Percentiles rank a stretch among this genome's conserved stretches.
These are phyloP conservation scores for Gentiana dahurica DNA, from an alignment of 257 asterid species.

Conservation along the genomic window DNA sequence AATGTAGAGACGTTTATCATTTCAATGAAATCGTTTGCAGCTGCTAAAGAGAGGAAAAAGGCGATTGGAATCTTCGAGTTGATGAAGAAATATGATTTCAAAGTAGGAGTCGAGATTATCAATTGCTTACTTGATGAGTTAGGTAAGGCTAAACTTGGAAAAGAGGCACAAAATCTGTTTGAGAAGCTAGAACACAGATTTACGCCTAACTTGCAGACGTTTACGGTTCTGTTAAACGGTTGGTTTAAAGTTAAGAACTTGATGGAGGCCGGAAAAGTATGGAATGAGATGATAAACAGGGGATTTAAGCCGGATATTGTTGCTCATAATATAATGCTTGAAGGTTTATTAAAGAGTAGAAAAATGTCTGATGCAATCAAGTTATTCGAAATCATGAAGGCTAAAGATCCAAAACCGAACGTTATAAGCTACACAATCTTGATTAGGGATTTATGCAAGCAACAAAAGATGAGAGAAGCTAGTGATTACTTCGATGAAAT, in stretches of 20 bases:
- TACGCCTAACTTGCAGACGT: conserved; percentile 53
- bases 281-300: conserved; percentile 80
- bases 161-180: conserved; percentile 68
- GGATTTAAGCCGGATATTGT: conserved; percentile 71
- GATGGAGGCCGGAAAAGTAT: conserved; percentile 70
- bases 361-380: conserved; percentile 56
- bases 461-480: conserved; percentile 49
- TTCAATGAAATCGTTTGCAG: conserved; percentile 60
- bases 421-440: conserved; percentile 62
- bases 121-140: conserved; percentile 73
- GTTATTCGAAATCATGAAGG: conserved; percentile 67
- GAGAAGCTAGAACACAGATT: conserved; percentile 58
- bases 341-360: conserved; percentile 57
- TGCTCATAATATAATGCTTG: conserved; percentile 79
- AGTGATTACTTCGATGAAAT: conserved; percentile 46
- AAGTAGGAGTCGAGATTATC: conserved; percentile 50
- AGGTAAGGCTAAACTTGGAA: conserved; percentile 77
- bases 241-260: conserved; percentile 81
- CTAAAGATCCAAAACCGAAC: conserved; percentile 63
- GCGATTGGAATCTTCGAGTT: conserved; percentile 65
- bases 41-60: conserved; percentile 79
- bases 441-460: conserved; percentile 59
- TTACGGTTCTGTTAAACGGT: conserved; percentile 64
- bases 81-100: conserved; percentile 67
- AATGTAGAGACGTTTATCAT: conserved; percentile 51